phyloP scores from a whole-genome alignment of 2,329 filamentous ascomycete species.

The Dactylellina drechsleri region DNA sequence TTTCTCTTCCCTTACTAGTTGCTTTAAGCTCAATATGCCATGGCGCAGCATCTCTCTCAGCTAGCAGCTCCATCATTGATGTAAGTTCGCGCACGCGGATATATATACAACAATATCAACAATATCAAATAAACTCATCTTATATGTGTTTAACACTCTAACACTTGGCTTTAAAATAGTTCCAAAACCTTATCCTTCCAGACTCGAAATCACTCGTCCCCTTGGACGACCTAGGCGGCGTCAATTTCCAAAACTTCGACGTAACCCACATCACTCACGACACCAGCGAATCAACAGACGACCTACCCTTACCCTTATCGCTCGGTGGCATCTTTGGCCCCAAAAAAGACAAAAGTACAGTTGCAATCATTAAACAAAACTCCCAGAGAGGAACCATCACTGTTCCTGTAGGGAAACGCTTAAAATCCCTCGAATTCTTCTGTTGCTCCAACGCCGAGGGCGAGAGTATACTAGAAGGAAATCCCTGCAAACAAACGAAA shows the following conservation, averaged over 20 bases:
- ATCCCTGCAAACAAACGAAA: conserved; percentile 23
- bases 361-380: conserved; percentile 32
- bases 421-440: conserved; percentile 40
- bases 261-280: conserved; percentile 21
- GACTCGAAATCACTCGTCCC: not conserved
- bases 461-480: conserved; percentile 37
- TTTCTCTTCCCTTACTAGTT: conserved; percentile 23
- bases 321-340: not conserved
- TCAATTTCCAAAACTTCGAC: conserved; percentile 36
- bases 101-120: no score
- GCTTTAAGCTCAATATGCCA: conserved; percentile 24
- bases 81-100: conserved; percentile 21
- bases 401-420: conserved; percentile 20
- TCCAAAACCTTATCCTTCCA: conserved; percentile 42
- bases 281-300: not conserved
- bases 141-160: not conserved
- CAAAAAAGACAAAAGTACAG: conserved; percentile 11
- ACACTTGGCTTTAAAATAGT: conserved; percentile 10
- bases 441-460: conserved; percentile 41
- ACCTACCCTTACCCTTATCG: not conserved
- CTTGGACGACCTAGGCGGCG: conserved; percentile 28
- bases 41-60: conserved; percentile 21
- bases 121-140: no score
- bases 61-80: conserved; percentile 31
- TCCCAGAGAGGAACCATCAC: conserved; percentile 12